These are phyloP conservation scores for Musa itinerans DNA, from an alignment of 176 grass and related monocot genomes.

Conservation along the genomic window DNA sequence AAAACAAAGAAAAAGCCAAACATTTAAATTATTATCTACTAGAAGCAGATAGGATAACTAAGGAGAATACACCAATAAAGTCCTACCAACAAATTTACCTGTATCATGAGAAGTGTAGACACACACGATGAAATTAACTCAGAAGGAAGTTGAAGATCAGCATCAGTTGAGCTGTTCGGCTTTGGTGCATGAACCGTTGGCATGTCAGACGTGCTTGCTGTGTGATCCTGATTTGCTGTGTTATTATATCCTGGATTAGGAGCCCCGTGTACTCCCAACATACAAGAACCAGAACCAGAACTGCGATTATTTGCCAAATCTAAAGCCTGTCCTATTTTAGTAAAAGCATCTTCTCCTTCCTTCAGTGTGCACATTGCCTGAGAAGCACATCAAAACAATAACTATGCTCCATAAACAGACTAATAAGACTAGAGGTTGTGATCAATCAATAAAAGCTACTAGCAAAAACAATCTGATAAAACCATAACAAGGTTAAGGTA, in stretches of 20 bases:
- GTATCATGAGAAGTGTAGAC: conserved; percentile 79
- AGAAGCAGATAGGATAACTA: too few species aligned
- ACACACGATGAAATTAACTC: conserved; percentile 86
- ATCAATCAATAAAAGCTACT: background rate
- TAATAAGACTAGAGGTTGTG: background rate
- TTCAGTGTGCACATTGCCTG: conserved; percentile 66
- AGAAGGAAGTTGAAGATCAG: conserved; percentile 38
- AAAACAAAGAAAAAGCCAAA: too few species aligned
- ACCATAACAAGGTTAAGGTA: background rate
- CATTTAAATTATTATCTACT: too few species aligned
- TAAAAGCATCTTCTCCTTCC: conserved; percentile 64
- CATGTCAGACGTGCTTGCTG: conserved; percentile 19
- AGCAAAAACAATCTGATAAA: background rate
- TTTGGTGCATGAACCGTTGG: conserved; percentile 26
- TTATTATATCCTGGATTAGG: conserved; percentile 58
- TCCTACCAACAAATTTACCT: conserved; percentile 37
- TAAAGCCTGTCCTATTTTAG: conserved; percentile 73
- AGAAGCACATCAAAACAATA: conserved; percentile 9
- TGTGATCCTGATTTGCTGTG: conserved; percentile 48
- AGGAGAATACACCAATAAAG: background rate
- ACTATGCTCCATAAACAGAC: background rate
- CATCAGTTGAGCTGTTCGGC: conserved; percentile 30
- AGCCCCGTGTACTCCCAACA: conserved; percentile 56
- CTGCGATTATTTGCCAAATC: conserved; percentile 45
- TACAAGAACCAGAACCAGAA: conserved; percentile 55